Conservation (phyloP, 257 asterid species). For the Rubia yunnanensis region DNA sequence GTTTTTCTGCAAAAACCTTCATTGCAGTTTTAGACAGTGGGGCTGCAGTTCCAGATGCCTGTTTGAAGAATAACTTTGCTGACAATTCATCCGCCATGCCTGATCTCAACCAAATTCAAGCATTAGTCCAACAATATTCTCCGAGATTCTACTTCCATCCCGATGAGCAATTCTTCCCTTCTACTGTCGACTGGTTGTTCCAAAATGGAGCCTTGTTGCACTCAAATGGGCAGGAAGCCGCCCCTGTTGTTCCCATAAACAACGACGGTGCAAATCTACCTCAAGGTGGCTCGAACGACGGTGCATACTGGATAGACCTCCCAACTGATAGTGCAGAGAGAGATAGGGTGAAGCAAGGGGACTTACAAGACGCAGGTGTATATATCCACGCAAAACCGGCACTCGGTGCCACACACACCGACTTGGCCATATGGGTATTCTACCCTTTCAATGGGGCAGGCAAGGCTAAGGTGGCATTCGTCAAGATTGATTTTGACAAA, state of each 20-base stretch:
- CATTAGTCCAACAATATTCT: conserved; percentile 23
- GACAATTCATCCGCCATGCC: conserved; percentile 26
- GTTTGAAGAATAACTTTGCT: conserved; percentile 22
- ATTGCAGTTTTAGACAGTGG: conserved; percentile 1
- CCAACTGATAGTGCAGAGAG: conserved; percentile 9
- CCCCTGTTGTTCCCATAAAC: no score
- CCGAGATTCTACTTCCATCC: no score
- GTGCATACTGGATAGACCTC: conserved; percentile 36
- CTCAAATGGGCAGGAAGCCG: no score
- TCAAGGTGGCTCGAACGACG: no score
- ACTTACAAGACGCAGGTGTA: conserved; percentile 14
- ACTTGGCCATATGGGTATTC: conserved; percentile 31
- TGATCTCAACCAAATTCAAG: conserved; percentile 20
- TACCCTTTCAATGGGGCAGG: conserved; percentile 33
- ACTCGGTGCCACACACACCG: no score
- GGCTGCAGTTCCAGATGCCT: conserved; percentile 1
- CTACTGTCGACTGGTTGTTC: conserved; percentile 29
- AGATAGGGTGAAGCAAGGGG: conserved; percentile 24
- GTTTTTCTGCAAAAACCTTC: conserved; percentile 5
- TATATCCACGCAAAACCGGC: conserved; percentile 27
- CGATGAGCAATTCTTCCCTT: conserved; percentile 19
- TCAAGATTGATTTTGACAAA: conserved; percentile 16
- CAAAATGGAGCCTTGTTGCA: conserved; percentile 20
- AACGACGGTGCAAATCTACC: no score
- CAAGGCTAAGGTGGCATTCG: conserved; percentile 18